A percentile compares a stretch with the other conserved stretches of the same genome.
These are phyloP conservation scores for Tuber microsphaerosporum DNA, from an alignment of 495 filamentous ascomycete genomes.

Conservation along the genomic window DNA sequence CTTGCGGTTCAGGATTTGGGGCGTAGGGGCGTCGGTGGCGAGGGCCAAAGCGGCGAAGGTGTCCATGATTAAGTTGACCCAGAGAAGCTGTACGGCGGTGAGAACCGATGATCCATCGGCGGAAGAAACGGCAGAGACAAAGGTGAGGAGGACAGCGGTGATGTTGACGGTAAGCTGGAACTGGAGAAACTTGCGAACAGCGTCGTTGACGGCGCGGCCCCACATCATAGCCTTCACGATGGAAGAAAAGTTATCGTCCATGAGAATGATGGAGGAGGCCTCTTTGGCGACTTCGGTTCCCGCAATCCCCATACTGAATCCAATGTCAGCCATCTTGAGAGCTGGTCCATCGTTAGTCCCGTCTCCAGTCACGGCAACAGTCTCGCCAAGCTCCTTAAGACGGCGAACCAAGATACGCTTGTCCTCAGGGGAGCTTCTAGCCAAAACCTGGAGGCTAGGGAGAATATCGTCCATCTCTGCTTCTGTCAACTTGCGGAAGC, in stretches of 20 bases:
- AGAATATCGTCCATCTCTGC: constrained; percentile 63
- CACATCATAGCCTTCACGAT: constrained; percentile 86
- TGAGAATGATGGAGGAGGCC: constrained; percentile 81
- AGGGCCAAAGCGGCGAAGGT: constrained; percentile 80
- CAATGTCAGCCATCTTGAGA: constrained; percentile 76
- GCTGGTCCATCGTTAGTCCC: constrained; percentile 88
- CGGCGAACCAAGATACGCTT: constrained; percentile 71
- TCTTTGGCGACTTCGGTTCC: constrained; percentile 93
- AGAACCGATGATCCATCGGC: constrained; percentile 61
- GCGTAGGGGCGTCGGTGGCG: constrained; percentile 74
- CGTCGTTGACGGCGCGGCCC: constrained; percentile 85
- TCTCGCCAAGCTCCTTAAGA: constrained; percentile 67
- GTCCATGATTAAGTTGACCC: constrained; percentile 94
- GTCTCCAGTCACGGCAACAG: constrained; percentile 82
- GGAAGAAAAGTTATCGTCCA: constrained; percentile 84
- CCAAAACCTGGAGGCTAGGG: constrained; percentile 71
- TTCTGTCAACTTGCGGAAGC: constrained; percentile 70
- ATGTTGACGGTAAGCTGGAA: constrained; percentile 92
- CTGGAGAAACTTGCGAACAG: constrained; percentile 82
- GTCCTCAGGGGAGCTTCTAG: constrained; percentile 80
- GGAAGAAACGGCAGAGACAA: constrained; percentile 72
- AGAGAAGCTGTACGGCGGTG: constrained; percentile 78
- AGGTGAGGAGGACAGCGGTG: constrained; percentile 75
- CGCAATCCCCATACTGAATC: constrained; percentile 87
- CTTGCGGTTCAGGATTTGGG: constrained; percentile 70